Conservation (phyloP, 148 eudicot genomes). For the Arbutus unedo region DNA sequence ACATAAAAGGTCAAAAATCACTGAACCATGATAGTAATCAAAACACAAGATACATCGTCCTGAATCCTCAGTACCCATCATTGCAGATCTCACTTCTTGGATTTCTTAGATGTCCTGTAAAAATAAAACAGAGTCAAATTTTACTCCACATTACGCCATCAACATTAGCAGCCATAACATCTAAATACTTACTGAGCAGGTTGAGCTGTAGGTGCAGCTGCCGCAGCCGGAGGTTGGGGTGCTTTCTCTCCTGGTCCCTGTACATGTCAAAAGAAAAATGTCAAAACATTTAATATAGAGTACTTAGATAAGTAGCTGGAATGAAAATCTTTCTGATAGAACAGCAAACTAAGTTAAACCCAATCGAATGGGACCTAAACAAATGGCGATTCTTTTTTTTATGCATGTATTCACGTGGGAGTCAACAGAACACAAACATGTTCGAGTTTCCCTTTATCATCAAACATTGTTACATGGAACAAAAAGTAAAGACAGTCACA, state of each 20-base stretch:
- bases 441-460: background rate
- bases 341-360: background rate
- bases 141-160: background rate
- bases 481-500: background rate
- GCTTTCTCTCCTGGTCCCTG: constrained; percentile 63
- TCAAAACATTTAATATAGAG: background rate
- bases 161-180: background rate
- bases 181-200: constrained; percentile 34
- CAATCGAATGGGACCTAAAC: background rate
- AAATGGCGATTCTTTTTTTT: background rate
- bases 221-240: constrained; percentile 37
- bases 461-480: background rate
- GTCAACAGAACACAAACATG: background rate
- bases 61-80: background rate
- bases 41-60: background rate
- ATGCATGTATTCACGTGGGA: background rate
- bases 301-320: background rate
- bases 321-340: too few species aligned
- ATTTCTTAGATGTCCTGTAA: constrained; percentile 22
- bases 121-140: background rate
- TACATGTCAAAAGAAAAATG: background rate
- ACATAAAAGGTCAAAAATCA: background rate
- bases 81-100: constrained; percentile 19
- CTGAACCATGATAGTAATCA: constrained; percentile 1
- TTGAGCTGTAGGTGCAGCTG: constrained; percentile 43